These are phyloP conservation scores for Pichia sp. DNA, from an alignment of 1,139 yeast species.

Conservation along the genomic window DNA sequence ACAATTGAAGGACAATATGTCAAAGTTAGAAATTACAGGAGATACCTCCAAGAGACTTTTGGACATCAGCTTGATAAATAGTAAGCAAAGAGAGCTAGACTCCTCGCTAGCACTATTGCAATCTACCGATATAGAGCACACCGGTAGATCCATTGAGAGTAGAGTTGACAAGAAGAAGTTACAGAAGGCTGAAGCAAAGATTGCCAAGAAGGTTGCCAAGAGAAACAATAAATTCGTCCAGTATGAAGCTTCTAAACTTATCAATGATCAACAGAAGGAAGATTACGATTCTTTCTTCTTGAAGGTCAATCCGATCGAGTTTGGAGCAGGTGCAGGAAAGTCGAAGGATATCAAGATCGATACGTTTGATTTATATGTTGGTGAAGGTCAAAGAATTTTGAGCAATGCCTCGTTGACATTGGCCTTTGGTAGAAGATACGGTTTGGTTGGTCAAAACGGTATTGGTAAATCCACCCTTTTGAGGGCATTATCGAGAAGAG, in stretches of 20 bases:
- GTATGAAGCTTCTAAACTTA: slow-evolving; percentile 88
- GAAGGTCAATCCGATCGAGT: slow-evolving; percentile 90
- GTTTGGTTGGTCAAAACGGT: slow-evolving; percentile 98
- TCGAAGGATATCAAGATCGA: slow-evolving; percentile 93
- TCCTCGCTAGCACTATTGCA: slow-evolving; percentile 67
- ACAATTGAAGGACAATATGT: slow-evolving; percentile 63
- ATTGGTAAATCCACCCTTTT: slow-evolving; percentile 95
- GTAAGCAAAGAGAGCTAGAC: slow-evolving; percentile 67
- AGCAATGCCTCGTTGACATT: slow-evolving; percentile 84
- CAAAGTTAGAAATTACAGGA: slow-evolving; percentile 60
- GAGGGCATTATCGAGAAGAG: slow-evolving; percentile 89
- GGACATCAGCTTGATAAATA: slow-evolving; percentile 64
- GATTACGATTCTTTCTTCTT: slow-evolving; percentile 93
- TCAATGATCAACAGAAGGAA: slow-evolving; percentile 56
- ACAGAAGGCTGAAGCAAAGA: slow-evolving; percentile 94
- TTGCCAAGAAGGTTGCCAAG: slow-evolving; percentile 94
- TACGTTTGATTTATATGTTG: slow-evolving; percentile 87
- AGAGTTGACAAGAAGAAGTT: slow-evolving; percentile 94
- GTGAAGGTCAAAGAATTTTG: slow-evolving; percentile 89
- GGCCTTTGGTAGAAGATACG: slow-evolving; percentile 91
- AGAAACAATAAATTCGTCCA: slow-evolving; percentile 81
- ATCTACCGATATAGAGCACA: slow-evolving; percentile 82
- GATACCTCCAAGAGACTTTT: slow-evolving; percentile 78
- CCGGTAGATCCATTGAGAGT: slow-evolving; percentile 88
- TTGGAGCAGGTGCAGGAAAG: slow-evolving; percentile 87